Percentiles rank a stretch among this genome's conserved stretches.
These are phyloP conservation scores for Metschnikowia colocasiae DNA, from an alignment of 805 yeast genomes.

Conservation along the genomic window DNA sequence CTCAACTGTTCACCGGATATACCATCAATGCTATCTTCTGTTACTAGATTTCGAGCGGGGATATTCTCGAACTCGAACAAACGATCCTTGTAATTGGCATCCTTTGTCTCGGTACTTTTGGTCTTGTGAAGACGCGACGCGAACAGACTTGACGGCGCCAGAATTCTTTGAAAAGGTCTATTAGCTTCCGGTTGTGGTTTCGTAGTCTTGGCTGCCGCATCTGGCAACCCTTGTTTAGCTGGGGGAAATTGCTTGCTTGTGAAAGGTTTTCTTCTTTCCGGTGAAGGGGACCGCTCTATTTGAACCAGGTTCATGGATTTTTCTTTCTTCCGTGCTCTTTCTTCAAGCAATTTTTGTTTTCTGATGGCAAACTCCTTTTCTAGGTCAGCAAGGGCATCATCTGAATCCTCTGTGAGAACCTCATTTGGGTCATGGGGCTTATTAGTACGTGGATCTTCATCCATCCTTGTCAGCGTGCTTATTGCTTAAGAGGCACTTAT, in stretches of 20 bases:
- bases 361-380: constrained; percentile 34
- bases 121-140: constrained; percentile 13
- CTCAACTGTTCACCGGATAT: constrained; percentile 15
- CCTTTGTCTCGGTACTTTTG: not conserved
- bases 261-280: constrained; percentile 6
- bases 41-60: constrained; percentile 8
- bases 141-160: constrained; percentile 11
- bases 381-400: constrained; percentile 36
- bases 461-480: constrained; percentile 3
- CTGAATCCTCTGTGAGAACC: constrained; percentile 35
- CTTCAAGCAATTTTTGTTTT: constrained; percentile 19
- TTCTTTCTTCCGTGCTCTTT: constrained; percentile 15
- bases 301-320: constrained; percentile 5
- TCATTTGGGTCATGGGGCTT: constrained; percentile 22
- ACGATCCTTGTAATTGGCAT: constrained; percentile 13
- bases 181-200: not conserved
- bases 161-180: constrained; percentile 7
- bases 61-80: constrained; percentile 18
- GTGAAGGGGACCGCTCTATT: constrained; percentile 17
- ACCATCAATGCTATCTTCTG: constrained; percentile 6
- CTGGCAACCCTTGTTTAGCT: not conserved
- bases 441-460: constrained; percentile 33
- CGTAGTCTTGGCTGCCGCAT: not conserved
- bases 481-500: not conserved
- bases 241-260: not conserved